Evolutionary conservation across 2,329 filamentous ascomycete species (phyloP), one percentile per base, ranked within the genome.

Genomic region (Alternaria hordeiaustralica): DNA sequence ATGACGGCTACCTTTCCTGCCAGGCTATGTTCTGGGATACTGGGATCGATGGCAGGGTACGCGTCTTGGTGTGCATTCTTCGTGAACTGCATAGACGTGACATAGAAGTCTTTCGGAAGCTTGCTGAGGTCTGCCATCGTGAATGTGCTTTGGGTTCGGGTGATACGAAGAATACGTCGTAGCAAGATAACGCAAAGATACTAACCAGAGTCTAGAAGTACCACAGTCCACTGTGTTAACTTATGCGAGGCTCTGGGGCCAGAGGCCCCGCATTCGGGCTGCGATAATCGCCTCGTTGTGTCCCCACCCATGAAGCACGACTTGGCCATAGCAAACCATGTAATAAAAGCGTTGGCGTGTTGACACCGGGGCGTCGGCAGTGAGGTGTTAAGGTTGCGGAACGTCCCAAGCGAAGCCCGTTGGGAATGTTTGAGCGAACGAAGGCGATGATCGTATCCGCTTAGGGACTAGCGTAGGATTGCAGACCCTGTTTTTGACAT

Each of bases 31-130:
- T 70, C 67, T 9, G 78, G 73, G 6, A 58, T 61, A 18, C 74
- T 69, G 9, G 80, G 81, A 49, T 82, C 75, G 50, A 82, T 80
- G 15, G 80, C 71, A 13, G 80, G 76, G 60, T 84, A 83, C 11
- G 69, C 63, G 55, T 80, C 74, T 6, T 70, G 76, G 57, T 82
- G 78, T 7, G 64, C 61, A 26, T 47, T 61, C 20, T 55, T 44
- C 2, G 61, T 64, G 43, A 68, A 69, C 46, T 68, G 62, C 60
- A 61, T 58, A 6, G 64, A 55, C 15, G 47, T 69, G 56, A 67
- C 62, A 30, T 57, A 63, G 26, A 62, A 60, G 43, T 69, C 66
- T 53, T 60, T 65, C 3, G 68, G 66, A 12, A 65, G 60, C 15
- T 63, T 61, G 43, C 60, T 64, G 13, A 62, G 49, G n/a, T 66